Conservation (phyloP, 139 green algal species). For the Ettlia oleoabundans region DNA sequence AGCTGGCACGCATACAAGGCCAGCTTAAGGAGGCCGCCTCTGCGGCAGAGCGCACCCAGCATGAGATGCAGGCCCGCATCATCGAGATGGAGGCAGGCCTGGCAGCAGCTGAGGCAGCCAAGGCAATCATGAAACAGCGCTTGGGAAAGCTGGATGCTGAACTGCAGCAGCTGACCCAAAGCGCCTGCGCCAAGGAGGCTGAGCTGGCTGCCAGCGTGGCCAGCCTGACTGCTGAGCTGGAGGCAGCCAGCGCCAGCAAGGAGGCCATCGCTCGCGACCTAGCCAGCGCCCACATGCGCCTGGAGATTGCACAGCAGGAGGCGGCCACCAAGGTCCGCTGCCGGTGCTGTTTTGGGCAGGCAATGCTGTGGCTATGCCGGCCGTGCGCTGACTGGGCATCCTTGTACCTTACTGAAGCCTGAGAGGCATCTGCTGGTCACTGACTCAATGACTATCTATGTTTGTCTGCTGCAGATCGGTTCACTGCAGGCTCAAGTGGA, state of each 20-base stretch:
- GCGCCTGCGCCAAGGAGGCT: slow-evolving; percentile 1
- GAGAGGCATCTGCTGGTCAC: too few relatives aligned
- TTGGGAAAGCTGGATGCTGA: not conserved
- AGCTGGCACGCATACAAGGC: slow-evolving; percentile 8
- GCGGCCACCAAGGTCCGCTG: not conserved
- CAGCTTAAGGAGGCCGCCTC: not conserved
- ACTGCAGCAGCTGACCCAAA: not conserved
- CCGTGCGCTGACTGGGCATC: too few relatives aligned
- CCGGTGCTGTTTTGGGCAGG: not conserved
- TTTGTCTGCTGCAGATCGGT: not conserved
- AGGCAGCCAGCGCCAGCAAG: not conserved
- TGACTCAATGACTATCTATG: not conserved
- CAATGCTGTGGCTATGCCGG: too few relatives aligned
- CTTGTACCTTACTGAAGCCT: too few relatives aligned
- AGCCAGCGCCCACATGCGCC: slow-evolving; percentile 27
- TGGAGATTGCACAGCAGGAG: slow-evolving; percentile 25
- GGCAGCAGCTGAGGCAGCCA: not conserved
- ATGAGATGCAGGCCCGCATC: slow-evolving; percentile 1
- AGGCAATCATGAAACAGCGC: not conserved
- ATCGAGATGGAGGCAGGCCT: slow-evolving; percentile 8
- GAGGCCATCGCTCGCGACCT: slow-evolving; percentile 12
- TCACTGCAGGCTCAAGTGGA: slow-evolving; percentile 6
- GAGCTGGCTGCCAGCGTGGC: slow-evolving; percentile 5
- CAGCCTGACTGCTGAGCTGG: slow-evolving; percentile 3
- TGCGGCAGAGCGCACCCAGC: not conserved